Conservation (phyloP, 495 filamentous ascomycete genomes). For the Saxispiralis lemnorum region DNA sequence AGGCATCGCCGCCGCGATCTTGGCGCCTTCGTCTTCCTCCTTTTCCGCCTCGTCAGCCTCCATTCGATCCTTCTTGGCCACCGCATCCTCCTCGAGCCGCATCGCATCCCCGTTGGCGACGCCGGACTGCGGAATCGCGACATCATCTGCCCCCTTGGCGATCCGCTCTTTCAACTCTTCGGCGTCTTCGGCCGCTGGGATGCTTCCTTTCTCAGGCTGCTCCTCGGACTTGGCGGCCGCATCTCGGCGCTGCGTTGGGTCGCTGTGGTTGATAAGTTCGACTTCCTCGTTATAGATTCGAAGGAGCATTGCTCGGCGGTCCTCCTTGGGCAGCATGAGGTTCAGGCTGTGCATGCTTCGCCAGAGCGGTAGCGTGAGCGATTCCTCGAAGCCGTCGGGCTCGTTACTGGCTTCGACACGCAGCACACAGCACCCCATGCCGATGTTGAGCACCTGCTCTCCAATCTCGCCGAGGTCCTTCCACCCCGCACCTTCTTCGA, state of each 20-base stretch:
- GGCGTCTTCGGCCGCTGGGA: conserved; percentile 4
- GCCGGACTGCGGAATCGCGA: background rate
- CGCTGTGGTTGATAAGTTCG: conserved; percentile 12
- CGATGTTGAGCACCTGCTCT: conserved; percentile 57
- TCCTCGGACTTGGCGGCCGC: background rate
- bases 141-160: background rate
- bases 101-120: background rate
- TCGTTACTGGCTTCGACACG: conserved; percentile 52
- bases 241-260: background rate
- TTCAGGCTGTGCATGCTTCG: conserved; percentile 71
- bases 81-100: conserved; percentile 1
- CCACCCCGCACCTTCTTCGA: conserved; percentile 34
- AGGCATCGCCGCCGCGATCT: conserved; percentile 10
- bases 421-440: conserved; percentile 83
- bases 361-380: conserved; percentile 82
- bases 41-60: conserved; percentile 4
- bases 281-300: conserved; percentile 68
- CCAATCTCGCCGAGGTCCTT: conserved; percentile 71
- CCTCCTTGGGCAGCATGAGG: conserved; percentile 94
- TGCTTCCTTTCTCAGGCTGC: background rate
- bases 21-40: conserved; percentile 8
- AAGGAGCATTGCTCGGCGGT: conserved; percentile 76
- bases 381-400: conserved; percentile 58
- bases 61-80: conserved; percentile 2
- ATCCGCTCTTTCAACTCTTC: background rate